phyloP scores from a whole-genome alignment of 1,139 yeast species.

The Arxiozyma slooffiae region DNA sequence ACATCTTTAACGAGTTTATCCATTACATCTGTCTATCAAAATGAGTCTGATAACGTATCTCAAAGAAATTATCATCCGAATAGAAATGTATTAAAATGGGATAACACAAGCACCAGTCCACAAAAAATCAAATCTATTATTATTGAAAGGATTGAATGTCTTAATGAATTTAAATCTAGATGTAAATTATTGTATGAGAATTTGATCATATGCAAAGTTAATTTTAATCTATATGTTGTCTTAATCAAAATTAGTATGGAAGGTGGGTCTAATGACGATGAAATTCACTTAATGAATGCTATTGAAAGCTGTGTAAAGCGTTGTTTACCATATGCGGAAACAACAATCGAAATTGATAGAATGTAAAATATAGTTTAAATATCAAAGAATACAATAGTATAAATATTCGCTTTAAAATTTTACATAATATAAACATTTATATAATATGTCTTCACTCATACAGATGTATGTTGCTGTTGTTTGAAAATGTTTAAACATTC shows the following conservation, averaged over 20 bases:
- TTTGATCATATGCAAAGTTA: slow-evolving; percentile 51
- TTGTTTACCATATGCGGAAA: slow-evolving; percentile 36
- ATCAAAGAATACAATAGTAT: not conserved
- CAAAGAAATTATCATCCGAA: slow-evolving; percentile 24
- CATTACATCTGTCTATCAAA: slow-evolving; percentile 15
- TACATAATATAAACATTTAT: not conserved
- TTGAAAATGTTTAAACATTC: slow-evolving; percentile 38
- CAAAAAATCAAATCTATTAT: slow-evolving; percentile 35
- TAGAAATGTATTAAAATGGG: slow-evolving; percentile 40
- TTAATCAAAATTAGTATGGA: slow-evolving; percentile 47
- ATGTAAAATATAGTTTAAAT: slow-evolving; percentile 21
- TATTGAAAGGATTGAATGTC: slow-evolving; percentile 33
- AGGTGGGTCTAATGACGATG: slow-evolving; percentile 68
- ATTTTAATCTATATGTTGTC: slow-evolving; percentile 48
- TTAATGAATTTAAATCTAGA: slow-evolving; percentile 43
- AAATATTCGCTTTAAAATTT: not conserved
- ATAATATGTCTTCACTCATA: not conserved
- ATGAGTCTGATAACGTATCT: slow-evolving; percentile 35
- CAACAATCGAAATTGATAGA: slow-evolving; percentile 50
- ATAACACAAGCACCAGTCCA: slow-evolving; percentile 34
- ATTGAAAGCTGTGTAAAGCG: slow-evolving; percentile 40
- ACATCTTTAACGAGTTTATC: slow-evolving; percentile 4
- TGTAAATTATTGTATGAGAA: slow-evolving; percentile 38
- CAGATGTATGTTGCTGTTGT: slow-evolving; percentile 25
- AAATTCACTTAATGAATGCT: slow-evolving; percentile 46